These are phyloP conservation scores for Microthlaspi erraticum DNA, from an alignment of 345 rosid genomes.

Conservation along the genomic window DNA sequence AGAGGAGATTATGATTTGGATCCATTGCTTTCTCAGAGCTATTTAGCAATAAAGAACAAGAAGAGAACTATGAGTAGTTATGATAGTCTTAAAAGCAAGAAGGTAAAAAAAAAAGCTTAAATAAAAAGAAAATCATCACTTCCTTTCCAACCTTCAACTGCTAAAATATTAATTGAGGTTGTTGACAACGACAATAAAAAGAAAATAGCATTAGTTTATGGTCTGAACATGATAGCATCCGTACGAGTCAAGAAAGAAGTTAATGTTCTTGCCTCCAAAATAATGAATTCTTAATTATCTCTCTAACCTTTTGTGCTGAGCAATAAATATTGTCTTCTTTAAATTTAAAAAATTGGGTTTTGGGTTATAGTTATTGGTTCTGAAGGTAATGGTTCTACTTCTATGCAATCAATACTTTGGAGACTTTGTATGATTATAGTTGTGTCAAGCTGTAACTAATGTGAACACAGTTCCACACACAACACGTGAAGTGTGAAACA, in stretches of 20 bases:
- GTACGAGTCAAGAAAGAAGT: slow-evolving; percentile 36
- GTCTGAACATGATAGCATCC: slow-evolving; percentile 41
- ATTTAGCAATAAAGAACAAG: slow-evolving; percentile 41
- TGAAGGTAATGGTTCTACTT: slow-evolving; percentile 33
- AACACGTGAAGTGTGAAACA: slow-evolving; percentile 40
- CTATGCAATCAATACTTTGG: slow-evolving; percentile 31
- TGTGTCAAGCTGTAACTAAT: slow-evolving; percentile 42
- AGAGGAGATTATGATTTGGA: slow-evolving; percentile 43
- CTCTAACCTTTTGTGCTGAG: slow-evolving; percentile 34
- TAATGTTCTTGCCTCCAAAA: slow-evolving; percentile 35
- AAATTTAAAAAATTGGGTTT: neutral
- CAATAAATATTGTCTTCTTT: slow-evolving; percentile 36
- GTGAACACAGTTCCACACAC: slow-evolving; percentile 48
- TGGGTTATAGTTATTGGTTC: slow-evolving; percentile 25
- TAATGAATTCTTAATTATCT: slow-evolving; percentile 26
- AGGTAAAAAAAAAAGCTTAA: slow-evolving; percentile 25
- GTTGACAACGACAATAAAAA: slow-evolving; percentile 29
- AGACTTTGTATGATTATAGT: slow-evolving; percentile 48
- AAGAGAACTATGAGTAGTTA: slow-evolving; percentile 15
- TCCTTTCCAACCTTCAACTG: slow-evolving; percentile 61
- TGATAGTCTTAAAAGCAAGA: slow-evolving; percentile 29
- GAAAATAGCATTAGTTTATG: slow-evolving; percentile 11
- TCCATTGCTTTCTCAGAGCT: slow-evolving; percentile 49
- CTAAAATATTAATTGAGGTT: slow-evolving; percentile 46
- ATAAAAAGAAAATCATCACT: slow-evolving; percentile 33